Evolutionary conservation across 148 eudicot species (phyloP), one percentile per base, ranked within the genome.

Genomic region (Salicornia ramosissima): DNA sequence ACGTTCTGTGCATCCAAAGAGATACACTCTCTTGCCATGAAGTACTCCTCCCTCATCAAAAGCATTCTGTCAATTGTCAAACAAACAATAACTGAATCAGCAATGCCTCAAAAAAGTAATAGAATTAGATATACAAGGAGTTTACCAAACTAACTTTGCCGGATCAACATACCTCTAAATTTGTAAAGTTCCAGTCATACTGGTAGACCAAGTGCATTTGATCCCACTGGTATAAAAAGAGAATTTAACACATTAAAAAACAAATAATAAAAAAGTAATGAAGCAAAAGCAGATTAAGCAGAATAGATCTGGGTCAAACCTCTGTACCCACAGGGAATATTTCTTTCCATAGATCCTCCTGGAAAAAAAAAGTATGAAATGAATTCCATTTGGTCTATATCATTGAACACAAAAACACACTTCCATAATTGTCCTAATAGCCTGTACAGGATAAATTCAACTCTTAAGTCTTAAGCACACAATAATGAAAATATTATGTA

Each of bases 291-390:
- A 30, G 49, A 29, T 34, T 12, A 46, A 14, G 21, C 19, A 55
- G 15, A 74, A 9, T 45, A 64, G 55, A 67, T n/a, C 4, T 12
- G 36, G n/a, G 66, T 19, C 83, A 75, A 43, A 91, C 99, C 99
- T 95, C 99, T 5, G 97, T 95, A 50, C 99, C 99, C 65, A 95
- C 96, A n/a, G 99, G 99, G 67, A 95, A 91, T 43, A 86, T 87
- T 86, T 95, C 83, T 78, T 89, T 81, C 99, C 97, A 95, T 53
- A 95, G 76, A 71, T 95, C 99, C 82, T 95, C 97, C 99, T 95
- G 87, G 70, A 79, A 83, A 74, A 78, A 11, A 34, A 19, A 33
- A 46, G 3, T 6, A 46, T 12, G 28, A 10, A 14, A 10, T 26
- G 43, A 56, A 33, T 31, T 2, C 7, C 28, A 15, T 2, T 24